Evolutionary conservation across 179 eudicot genomes (phyloP), one percentile per base, ranked within the genome.

Genomic region (Carnegiea gigantea): DNA sequence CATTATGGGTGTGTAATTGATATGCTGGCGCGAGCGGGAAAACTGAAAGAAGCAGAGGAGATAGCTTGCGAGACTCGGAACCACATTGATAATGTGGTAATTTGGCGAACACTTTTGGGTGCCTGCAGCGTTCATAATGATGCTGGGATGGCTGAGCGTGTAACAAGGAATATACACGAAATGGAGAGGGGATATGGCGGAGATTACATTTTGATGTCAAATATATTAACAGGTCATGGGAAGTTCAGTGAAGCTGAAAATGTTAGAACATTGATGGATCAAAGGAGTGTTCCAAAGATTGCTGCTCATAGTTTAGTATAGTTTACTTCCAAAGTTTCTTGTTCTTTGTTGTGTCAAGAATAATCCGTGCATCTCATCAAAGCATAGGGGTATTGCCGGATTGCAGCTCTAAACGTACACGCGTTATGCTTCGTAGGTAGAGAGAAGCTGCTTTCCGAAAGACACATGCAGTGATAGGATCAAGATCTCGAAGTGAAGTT

Each of bases 71-170:
- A 79, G 74, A 81, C 90, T 54, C 91, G 92, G 21, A 21, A 33
- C 57, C 84, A 88, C 24, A 76, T 83, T 60, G 79, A 77, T 48
- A 86, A 81, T 86, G 93, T 82, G 38, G 83, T 92, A 20, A 83
- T 93, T 83, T 92, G 95, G 97, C 87, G 97, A 75, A 90, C 97
- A 6, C 89, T 92, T 48, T 84, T 93, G 62, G 94, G 95, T 70
- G 94, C 94, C 43, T 93, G 95, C 82, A 88, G 90, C 48, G 85
- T 87, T 75, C 90, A 89, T 88, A 91, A 90, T 30, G 67, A 89
- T 67, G 83, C 73, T 36, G 89, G 88, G 75, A 83, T 88, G 83
- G 93, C 93, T 68, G 84, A 88, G 84, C 83, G 90, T 24, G 89
- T 88, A 46, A 80, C 86, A 33, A 79, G 74, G 77, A 88, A 83